phyloP scores from a whole-genome alignment of 805 yeast species.

The Candida glaebosa region DNA sequence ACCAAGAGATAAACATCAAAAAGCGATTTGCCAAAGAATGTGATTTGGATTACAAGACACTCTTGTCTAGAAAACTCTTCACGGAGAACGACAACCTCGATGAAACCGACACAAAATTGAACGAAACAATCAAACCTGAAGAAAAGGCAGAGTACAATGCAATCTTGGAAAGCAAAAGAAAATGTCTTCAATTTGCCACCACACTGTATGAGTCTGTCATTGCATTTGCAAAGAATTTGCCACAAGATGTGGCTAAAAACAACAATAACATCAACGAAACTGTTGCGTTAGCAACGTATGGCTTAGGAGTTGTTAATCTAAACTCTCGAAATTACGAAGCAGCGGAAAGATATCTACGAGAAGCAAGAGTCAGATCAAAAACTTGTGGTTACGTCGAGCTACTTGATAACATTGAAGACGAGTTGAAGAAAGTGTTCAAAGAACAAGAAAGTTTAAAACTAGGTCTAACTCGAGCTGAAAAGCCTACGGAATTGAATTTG shows the following conservation, averaged over 20 bases:
- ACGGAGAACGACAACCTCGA: slow-evolving; percentile 6
- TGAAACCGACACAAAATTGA: slow-evolving; percentile 2
- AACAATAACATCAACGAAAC: slow-evolving; percentile 49
- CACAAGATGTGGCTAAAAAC: slow-evolving; percentile 19
- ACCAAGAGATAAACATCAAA: slow-evolving; percentile 34
- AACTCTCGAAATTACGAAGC: slow-evolving; percentile 52
- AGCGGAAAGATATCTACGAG: slow-evolving; percentile 62
- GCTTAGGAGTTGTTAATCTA: slow-evolving; percentile 76
- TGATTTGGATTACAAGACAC: slow-evolving; percentile 21
- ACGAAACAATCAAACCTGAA: slow-evolving; percentile 4
- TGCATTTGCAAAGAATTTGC: slow-evolving; percentile 27
- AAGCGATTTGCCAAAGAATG: slow-evolving; percentile 20
- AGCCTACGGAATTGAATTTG: slow-evolving; percentile 19
- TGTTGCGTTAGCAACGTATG: slow-evolving; percentile 78
- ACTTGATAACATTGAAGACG: slow-evolving; percentile 61
- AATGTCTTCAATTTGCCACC: slow-evolving; percentile 26
- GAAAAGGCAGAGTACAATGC: slow-evolving; percentile 24
- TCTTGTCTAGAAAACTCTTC: slow-evolving; percentile 11
- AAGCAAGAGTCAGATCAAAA: slow-evolving; percentile 67
- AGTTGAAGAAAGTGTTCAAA: slow-evolving; percentile 51
- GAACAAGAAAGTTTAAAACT: slow-evolving; percentile 21
- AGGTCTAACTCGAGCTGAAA: slow-evolving; percentile 4
- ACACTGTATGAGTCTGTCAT: slow-evolving; percentile 36
- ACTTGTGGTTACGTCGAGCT: slow-evolving; percentile 64
- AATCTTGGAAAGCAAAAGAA: slow-evolving; percentile 16